A percentile compares a stretch with the other conserved stretches of the same genome.
phyloP scores from a whole-genome alignment of 2,329 filamentous ascomycete genomes.

The Phialophora verrucosa region DNA sequence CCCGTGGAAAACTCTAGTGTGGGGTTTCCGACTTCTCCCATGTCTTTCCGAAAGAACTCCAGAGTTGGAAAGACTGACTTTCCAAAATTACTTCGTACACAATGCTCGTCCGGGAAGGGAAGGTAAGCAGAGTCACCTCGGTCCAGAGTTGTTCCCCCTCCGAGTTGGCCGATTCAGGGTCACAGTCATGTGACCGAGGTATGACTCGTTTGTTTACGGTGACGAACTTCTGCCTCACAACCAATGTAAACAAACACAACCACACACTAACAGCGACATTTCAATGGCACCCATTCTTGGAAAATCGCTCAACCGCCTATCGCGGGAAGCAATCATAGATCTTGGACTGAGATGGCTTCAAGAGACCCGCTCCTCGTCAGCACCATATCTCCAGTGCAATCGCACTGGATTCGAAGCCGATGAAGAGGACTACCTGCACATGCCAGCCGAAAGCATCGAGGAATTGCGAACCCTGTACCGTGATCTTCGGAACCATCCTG shows the following conservation, averaged over 20 bases:
- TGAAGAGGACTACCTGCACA: constrained; percentile 70
- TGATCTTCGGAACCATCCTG: constrained; percentile 62
- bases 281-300: constrained; percentile 64
- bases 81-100: not conserved
- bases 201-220: constrained; percentile 28
- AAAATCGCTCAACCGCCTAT: constrained; percentile 72
- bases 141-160: not conserved
- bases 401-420: constrained; percentile 59
- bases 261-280: constrained; percentile 43
- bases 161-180: not conserved
- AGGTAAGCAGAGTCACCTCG: not conserved
- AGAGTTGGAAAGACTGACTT: not conserved
- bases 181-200: constrained; percentile 12
- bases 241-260: constrained; percentile 48
- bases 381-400: constrained; percentile 63
- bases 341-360: constrained; percentile 78
- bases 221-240: constrained; percentile 6
- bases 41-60: not conserved
- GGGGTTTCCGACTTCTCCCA: constrained; percentile 15
- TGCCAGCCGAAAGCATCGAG: constrained; percentile 67
- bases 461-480: constrained; percentile 71
- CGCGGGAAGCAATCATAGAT: constrained; percentile 72
- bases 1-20: constrained; percentile 15
- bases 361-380: constrained; percentile 62
- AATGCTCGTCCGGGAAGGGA: not conserved